A percentile compares a stretch with the other conserved stretches of the same genome.
phyloP scores from a whole-genome alignment of 2,329 filamentous ascomycete species.

The Albophoma yamanashiensis region DNA sequence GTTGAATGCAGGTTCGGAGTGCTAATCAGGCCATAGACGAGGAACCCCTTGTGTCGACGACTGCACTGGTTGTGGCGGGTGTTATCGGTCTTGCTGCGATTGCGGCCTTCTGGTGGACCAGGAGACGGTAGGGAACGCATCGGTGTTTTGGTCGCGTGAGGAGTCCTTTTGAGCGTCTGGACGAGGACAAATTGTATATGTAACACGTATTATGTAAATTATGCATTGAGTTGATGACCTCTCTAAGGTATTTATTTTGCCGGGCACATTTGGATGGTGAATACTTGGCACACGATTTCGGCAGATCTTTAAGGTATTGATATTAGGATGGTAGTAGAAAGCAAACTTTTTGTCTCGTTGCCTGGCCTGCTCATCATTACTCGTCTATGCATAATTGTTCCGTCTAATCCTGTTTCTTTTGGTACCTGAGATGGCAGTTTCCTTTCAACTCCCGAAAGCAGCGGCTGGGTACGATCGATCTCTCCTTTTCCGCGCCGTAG shows the following conservation, averaged over 20 bases:
- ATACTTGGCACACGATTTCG: neutral
- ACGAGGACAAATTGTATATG: slow-evolving; percentile 2
- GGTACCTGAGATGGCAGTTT: neutral
- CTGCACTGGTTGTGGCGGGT: slow-evolving; percentile 20
- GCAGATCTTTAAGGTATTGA: neutral
- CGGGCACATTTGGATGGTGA: neutral
- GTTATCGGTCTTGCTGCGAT: slow-evolving; percentile 25
- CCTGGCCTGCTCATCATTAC: neutral
- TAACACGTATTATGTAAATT: neutral
- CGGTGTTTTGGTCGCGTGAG: neutral
- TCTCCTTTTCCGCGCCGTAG: slow-evolving; percentile 42
- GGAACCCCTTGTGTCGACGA: slow-evolving; percentile 19
- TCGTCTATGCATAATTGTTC: neutral
- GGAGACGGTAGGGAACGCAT: slow-evolving; percentile 11
- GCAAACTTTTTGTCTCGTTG: neutral
- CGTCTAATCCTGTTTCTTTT: neutral
- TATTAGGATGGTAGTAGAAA: neutral
- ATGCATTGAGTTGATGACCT: neutral
- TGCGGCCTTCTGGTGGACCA: slow-evolving; percentile 26
- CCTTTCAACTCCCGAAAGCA: slow-evolving; percentile 38
- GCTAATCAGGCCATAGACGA: slow-evolving; percentile 17
- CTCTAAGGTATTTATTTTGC: neutral
- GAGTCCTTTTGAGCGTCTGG: neutral
- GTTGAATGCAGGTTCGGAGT: neutral
- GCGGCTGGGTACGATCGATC: slow-evolving; percentile 52